Base-by-base conservation (phyloP, 305 asterid genomes). In the Fraxinus xanthoxyloides region DNA sequence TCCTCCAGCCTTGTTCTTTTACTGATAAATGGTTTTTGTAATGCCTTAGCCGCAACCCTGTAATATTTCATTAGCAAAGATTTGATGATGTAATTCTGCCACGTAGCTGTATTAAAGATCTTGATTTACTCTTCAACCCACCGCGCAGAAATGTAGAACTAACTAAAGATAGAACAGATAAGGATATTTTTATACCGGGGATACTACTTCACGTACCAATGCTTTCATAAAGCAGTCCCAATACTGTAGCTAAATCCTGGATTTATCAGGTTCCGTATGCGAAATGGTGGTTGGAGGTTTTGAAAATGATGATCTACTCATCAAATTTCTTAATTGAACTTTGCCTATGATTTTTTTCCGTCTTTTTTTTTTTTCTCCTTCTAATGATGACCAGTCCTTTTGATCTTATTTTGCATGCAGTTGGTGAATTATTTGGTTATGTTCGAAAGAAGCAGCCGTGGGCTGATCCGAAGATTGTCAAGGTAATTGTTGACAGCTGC, bases 381-480 rank as follows among this genome's bases (percentile, higher is more conserved):
- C 34, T 79, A 43, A 77, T 83, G 75, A 32, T 76, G 77, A 78
- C 79, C 40, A 36, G 72, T 75, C 75, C 32, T 31, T 59, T 40
- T 87, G 75, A 75, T 56, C 17, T 72, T 43, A 35, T 82, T 76
- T 77, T 76, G 78, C 75, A 77, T 87, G 80, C 88, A 95, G 98
- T 91, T 84, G 99, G 99, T 84, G 97, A 93, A 83, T 87, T 96
- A 72, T 87, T 92, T 89, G 94, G 91, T 79, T 81, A 89, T 72
- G 89, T 94, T 36, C 93, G 98, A 81, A 96, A 91, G 93, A 96
- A 89, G 88, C 94, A 87, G 89, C 97, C 97, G 3, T 96, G 99
- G 99, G 98, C 99, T 28, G 95, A 96, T 85, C 93, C 97, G 2
- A 92, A 89, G 86, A 87, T 90, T 80, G 98, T 94, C 85, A 96